phyloP scores from a whole-genome alignment of 2,329 filamentous ascomycete species.

The Diaporthe caulivora region DNA sequence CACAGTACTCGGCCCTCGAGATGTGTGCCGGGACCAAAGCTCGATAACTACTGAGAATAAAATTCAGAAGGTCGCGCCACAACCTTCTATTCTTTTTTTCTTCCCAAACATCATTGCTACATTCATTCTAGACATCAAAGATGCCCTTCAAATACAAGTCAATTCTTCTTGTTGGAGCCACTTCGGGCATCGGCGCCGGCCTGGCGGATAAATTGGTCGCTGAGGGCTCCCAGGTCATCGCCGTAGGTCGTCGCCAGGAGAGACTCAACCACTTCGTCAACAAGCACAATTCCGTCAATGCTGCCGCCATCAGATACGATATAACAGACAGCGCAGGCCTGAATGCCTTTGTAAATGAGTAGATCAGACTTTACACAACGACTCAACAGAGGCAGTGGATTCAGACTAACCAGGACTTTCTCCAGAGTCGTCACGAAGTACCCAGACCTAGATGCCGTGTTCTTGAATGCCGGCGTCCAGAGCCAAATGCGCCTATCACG shows the following conservation, averaged over 20 bases:
- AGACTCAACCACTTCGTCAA: constrained; percentile 58
- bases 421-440: constrained; percentile 41
- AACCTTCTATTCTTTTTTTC: not conserved
- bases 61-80: not conserved
- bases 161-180: constrained; percentile 63
- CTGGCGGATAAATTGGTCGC: constrained; percentile 53
- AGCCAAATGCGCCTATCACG: constrained; percentile 52
- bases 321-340: constrained; percentile 53
- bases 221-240: constrained; percentile 57
- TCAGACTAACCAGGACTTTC: not conserved
- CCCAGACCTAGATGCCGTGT: constrained; percentile 58
- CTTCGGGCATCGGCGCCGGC: constrained; percentile 62
- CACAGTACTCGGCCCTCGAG: not conserved
- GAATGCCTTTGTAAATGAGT: constrained; percentile 47
- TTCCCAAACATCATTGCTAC: not conserved
- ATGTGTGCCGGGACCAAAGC: not conserved
- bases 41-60: not conserved
- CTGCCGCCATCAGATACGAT: constrained; percentile 54
- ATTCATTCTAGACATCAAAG: not conserved
- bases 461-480: constrained; percentile 50
- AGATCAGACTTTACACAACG: not conserved
- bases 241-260: constrained; percentile 60
- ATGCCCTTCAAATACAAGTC: constrained; percentile 55
- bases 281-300: constrained; percentile 52
- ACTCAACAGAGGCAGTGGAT: not conserved